Evolutionary conservation across 1,139 yeast genomes (phyloP).

Genomic region (Barnettozyma hawaiiensis): DNA sequence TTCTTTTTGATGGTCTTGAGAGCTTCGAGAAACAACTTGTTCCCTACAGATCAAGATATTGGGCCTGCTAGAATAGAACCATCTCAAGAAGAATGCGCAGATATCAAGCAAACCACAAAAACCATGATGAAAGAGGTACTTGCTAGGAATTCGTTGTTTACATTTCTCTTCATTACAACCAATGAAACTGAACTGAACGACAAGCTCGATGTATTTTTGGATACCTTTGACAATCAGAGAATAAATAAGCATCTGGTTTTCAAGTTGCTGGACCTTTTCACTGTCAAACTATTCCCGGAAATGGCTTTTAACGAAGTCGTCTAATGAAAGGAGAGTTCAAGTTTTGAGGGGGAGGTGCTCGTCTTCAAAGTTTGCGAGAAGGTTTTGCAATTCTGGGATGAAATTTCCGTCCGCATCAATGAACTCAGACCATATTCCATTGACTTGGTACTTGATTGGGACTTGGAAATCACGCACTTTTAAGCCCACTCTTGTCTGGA

Average conservation of each 20-base stretch:
- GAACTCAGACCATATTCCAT: constrained; percentile 18
- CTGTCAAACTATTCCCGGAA: constrained; percentile 37
- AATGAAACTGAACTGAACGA: constrained; percentile 26
- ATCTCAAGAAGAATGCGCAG: constrained; percentile 16
- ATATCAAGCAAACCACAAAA: constrained; percentile 19
- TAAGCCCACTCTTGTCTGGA: constrained; percentile 14
- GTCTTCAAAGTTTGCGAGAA: constrained; percentile 15
- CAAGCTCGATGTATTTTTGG: constrained; percentile 27
- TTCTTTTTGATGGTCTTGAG: constrained; percentile 26
- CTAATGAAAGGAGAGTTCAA: too few relatives aligned
- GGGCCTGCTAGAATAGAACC: constrained; percentile 35
- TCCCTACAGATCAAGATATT: constrained; percentile 36
- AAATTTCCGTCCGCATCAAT: constrained; percentile 19
- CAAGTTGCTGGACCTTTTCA: constrained; percentile 34
- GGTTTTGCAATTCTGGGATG: constrained; percentile 9
- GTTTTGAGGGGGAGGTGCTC: neutral
- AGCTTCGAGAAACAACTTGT: constrained; percentile 30
- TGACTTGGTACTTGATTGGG: constrained; percentile 12
- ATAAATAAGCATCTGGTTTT: constrained; percentile 39
- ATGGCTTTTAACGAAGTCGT: constrained; percentile 4
- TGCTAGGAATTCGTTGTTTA: constrained; percentile 16
- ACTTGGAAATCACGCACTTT: constrained; percentile 3
- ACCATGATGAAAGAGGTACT: constrained; percentile 12
- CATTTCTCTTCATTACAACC: constrained; percentile 25
- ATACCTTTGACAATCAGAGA: constrained; percentile 31